Percentiles rank a stretch among this genome's conserved stretches.
These are phyloP conservation scores for Breviolum minutum DNA, from an alignment of 73 alveolate species.

Conservation along the genomic window DNA sequence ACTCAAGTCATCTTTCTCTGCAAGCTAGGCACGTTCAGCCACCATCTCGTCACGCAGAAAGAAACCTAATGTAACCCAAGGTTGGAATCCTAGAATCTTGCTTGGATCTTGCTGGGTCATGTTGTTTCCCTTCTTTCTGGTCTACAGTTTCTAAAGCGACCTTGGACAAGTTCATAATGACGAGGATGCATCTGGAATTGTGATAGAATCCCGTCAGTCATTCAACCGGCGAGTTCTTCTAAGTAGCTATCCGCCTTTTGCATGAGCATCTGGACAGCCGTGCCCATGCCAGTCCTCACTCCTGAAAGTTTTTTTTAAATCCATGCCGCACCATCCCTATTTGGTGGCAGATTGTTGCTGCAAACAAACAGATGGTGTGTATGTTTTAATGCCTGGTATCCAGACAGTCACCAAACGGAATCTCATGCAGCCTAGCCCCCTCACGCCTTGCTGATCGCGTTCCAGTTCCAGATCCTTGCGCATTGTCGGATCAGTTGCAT, in stretches of 20 bases:
- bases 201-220: neutral
- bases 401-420: no score
- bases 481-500: no score
- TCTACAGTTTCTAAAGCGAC: no score
- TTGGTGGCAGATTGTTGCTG: no score
- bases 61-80: neutral
- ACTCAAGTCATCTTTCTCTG: neutral
- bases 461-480: neutral
- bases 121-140: neutral
- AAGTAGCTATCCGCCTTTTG: conserved; percentile 49
- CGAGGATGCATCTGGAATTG: neutral
- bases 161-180: neutral
- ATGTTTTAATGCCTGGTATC: no score
- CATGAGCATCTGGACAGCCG: conserved; percentile 66
- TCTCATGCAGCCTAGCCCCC: no score
- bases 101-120: neutral
- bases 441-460: neutral
- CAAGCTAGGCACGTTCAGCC: conserved; percentile 28
- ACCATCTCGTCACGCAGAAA: conserved; percentile 17
- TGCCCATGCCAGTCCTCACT: neutral
- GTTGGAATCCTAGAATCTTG: neutral
- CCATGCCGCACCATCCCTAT: no score
- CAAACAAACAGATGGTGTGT: no score
- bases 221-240: no score
- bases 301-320: no score